Evolutionary conservation across 768 basidiomycete species (phyloP), one percentile per base, ranked within the genome.

Genomic region (Scleroderma citrinum): DNA sequence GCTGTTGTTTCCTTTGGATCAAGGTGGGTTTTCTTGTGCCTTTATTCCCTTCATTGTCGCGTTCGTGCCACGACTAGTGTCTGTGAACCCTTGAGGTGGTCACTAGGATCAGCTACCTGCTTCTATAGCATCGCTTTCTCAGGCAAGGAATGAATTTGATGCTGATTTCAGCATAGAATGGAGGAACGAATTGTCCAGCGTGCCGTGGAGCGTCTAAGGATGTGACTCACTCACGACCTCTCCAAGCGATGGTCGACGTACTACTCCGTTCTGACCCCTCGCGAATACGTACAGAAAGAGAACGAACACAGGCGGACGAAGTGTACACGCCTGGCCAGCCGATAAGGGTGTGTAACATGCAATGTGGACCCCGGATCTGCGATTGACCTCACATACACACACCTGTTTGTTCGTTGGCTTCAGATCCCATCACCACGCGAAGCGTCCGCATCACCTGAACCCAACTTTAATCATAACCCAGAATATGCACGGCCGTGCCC

Each of bases 1-100:
- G 89, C 61, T 92, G 89, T 64, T 86, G 85, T 62, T 72, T 80
- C 1, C 77, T 91, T 45, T 92, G 90, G 90, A 81, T 92, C 65
- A 78, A 78, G 55, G 88, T 90, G 68, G 82, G 86, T 19, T 26
- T 24, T 26, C 17, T n/a, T 30, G 21, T 16, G 40, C 23, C 26
- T 19, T 47, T 47, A 7, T 20, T 47, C 16, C n/a, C 36, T 7
- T 17, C 8, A 10, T 14, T 34, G 12, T 13, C n/a, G 12, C 34
- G 34, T 29, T 8, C 26, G 5, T 29, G 26, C 26, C 26, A 29
- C 8, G 26, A 29, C 26, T 29, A 8, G 26, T 29, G 26, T 29
- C 26, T 29, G 26, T 8, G 8, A 29, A 29, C 26, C 26, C 4
- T 29, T n/a, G n/a, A 8, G 34, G 13, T 35, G 34, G 13, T 35